phyloP scores from a whole-genome alignment of 495 filamentous ascomycete species.

The Penicillium subrubescens region DNA sequence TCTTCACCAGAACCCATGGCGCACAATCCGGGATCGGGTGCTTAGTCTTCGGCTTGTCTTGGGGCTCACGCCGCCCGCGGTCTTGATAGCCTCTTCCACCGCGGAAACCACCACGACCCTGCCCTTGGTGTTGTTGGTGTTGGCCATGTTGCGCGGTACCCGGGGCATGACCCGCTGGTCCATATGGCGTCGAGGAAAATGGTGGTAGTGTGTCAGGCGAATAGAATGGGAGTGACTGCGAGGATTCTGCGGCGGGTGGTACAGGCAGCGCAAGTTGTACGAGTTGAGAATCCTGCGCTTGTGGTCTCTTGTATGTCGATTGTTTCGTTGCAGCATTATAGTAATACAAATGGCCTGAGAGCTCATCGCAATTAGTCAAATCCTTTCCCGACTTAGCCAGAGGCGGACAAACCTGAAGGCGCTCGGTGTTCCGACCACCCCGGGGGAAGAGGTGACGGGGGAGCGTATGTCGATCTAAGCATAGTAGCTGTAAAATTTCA shows the following conservation, averaged over 20 bases:
- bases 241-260: conserved; percentile 21
- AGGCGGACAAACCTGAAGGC: conserved; percentile 62
- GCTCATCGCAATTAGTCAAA: conserved; percentile 17
- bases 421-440: conserved; percentile 95
- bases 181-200: conserved; percentile 48
- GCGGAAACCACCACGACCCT: conserved; percentile 43
- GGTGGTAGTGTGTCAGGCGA: conserved; percentile 39
- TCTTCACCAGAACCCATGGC: conserved; percentile 93
- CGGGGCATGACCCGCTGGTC: conserved; percentile 31
- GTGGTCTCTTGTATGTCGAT: conserved; percentile 82
- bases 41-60: conserved; percentile 81
- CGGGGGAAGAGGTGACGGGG: conserved; percentile 63
- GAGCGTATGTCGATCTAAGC: conserved; percentile 47
- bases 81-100: conserved; percentile 56
- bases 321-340: conserved; percentile 84
- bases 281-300: conserved; percentile 34
- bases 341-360: conserved; percentile 78
- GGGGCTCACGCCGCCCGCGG: conserved; percentile 58
- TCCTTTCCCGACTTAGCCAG: conserved; percentile 11
- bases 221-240: conserved; percentile 31
- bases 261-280: conserved; percentile 29
- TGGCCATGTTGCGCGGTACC: conserved; percentile 16
- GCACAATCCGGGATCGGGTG: conserved; percentile 75
- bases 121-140: conserved; percentile 24
- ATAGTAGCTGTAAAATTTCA: conserved; percentile 20